Conservation (phyloP, 2,329 filamentous ascomycete genomes). For the Byssothecium circinans region DNA sequence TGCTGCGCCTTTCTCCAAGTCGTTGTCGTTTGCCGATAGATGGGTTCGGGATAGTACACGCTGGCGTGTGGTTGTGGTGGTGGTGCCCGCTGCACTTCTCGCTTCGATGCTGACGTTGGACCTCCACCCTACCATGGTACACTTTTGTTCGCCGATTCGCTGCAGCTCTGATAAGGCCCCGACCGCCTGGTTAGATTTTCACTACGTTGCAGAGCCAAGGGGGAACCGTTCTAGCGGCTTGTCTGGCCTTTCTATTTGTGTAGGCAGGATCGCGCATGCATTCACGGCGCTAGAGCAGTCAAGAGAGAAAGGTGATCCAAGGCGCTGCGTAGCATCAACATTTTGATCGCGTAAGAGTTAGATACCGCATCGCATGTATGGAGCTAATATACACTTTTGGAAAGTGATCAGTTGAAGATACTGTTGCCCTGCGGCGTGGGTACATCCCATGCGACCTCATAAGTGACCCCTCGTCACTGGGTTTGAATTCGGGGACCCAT, state of each 20-base stretch:
- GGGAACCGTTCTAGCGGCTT: not conserved
- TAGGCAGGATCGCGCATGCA: too few relatives aligned
- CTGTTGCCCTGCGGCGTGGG: not conserved
- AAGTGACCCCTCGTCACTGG: not conserved
- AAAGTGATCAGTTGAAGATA: too few relatives aligned
- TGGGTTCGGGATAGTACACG: conserved; percentile 5
- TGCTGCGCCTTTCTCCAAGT: not conserved
- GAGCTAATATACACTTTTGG: too few relatives aligned
- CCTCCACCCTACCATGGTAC: not conserved
- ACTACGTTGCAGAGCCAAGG: not conserved
- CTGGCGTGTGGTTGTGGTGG: not conserved
- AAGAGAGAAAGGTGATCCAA: too few relatives aligned
- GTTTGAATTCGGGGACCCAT: not conserved
- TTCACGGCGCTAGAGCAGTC: too few relatives aligned
- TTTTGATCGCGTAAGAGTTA: too few relatives aligned
- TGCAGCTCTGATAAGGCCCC: conserved; percentile 3
- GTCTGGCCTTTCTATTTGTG: not conserved
- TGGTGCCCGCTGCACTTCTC: not conserved
- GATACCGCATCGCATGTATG: too few relatives aligned
- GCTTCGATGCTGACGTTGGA: conserved; percentile 12
- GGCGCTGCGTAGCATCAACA: too few relatives aligned
- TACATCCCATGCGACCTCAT: not conserved
- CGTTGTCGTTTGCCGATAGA: not conserved
- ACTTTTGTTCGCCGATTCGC: conserved; percentile 1
- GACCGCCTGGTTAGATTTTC: not conserved